phyloP scores from a whole-genome alignment of 306 rosid genomes.

The Betula pendula region DNA sequence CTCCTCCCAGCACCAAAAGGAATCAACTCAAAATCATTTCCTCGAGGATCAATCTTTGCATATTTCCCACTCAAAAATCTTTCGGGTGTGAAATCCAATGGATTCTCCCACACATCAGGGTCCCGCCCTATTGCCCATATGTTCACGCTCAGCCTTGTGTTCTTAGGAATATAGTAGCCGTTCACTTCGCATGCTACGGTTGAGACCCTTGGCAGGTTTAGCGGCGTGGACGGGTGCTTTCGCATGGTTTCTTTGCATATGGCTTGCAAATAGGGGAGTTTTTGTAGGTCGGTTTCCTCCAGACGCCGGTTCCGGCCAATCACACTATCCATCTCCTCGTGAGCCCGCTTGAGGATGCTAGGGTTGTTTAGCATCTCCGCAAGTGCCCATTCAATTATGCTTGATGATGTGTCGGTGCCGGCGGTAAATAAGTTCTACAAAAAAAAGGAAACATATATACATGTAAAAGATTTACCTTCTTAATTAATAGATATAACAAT shows the following conservation, averaged over 20 bases:
- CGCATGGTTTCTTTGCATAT: conserved; percentile 51
- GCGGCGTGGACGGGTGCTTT: conserved; percentile 52
- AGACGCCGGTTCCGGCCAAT: conserved; percentile 37
- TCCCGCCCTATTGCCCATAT: conserved; percentile 60
- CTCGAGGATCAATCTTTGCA: conserved; percentile 39
- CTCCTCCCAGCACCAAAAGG: conserved; percentile 58
- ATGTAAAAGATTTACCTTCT: no score
- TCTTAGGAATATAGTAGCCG: conserved; percentile 45
- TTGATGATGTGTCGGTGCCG: conserved; percentile 54
- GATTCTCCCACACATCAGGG: conserved; percentile 50
- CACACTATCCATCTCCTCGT: conserved; percentile 46
- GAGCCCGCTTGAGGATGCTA: conserved; percentile 30
- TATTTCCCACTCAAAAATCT: conserved; percentile 35
- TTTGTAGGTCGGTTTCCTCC: conserved; percentile 35
- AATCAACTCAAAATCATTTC: conserved; percentile 49
- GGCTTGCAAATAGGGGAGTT: conserved; percentile 44
- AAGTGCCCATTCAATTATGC: conserved; percentile 52
- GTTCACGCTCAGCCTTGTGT: conserved; percentile 45
- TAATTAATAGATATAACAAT: no score
- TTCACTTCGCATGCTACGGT: conserved; percentile 37
- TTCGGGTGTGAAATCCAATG: conserved; percentile 41
- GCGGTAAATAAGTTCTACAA: conserved; percentile 46
- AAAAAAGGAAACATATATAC: no score
- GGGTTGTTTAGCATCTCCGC: conserved; percentile 49
- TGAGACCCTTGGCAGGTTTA: conserved; percentile 44